These are phyloP conservation scores for Galerina marginata DNA, from an alignment of 768 basidiomycete species.

Conservation along the genomic window DNA sequence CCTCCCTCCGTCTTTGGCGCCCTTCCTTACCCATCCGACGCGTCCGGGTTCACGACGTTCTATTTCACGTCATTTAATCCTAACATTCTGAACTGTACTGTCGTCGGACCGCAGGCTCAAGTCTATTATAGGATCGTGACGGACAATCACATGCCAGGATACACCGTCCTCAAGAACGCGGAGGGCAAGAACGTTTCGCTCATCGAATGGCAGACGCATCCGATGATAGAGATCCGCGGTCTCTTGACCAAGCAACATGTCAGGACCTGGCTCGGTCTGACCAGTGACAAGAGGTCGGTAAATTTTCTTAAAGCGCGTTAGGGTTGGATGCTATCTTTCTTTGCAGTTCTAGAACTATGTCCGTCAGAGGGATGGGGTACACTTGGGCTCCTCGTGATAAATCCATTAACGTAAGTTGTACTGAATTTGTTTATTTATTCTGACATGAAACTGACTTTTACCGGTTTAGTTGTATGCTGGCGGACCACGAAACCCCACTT, in stretches of 20 bases:
- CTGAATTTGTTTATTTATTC: neutral
- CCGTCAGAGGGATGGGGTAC: conserved; percentile 52
- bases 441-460: conserved; percentile 3
- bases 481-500: conserved; percentile 36
- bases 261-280: conserved; percentile 59
- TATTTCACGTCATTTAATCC: conserved; percentile 57
- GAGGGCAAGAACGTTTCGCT: conserved; percentile 55
- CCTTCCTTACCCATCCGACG: conserved; percentile 55
- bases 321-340: conserved; percentile 8
- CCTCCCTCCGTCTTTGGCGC: conserved; percentile 67
- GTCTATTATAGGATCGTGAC: conserved; percentile 56
- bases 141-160: conserved; percentile 52
- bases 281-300: conserved; percentile 48
- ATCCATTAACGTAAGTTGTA: conserved; percentile 55
- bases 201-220: conserved; percentile 60
- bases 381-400: conserved; percentile 61
- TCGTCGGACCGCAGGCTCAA: conserved; percentile 56
- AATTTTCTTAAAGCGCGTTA: neutral
- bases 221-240: conserved; percentile 58
- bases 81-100: conserved; percentile 57
- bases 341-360: conserved; percentile 55
- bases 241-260: conserved; percentile 53
- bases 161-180: conserved; percentile 57
- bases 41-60: conserved; percentile 43
- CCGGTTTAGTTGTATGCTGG: conserved; percentile 51